These are phyloP conservation scores for Lavandula angustifolia DNA, from an alignment of 257 asterid genomes.

Conservation along the genomic window DNA sequence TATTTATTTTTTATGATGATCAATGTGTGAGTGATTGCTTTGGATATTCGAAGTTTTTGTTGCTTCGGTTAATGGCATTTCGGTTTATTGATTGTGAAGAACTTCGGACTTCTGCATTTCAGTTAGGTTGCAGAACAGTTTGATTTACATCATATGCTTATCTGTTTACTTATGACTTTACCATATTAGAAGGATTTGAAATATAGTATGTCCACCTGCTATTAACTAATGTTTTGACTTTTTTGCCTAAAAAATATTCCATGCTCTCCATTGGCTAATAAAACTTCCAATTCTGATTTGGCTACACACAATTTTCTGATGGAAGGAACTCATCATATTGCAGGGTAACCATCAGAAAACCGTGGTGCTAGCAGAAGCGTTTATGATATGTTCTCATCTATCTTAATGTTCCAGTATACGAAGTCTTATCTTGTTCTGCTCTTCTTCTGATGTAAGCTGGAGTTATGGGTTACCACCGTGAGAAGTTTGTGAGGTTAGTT, in stretches of 20 bases:
- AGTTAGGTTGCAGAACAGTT: not conserved
- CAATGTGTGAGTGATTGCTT: slow-evolving; percentile 5
- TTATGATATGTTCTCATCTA: not conserved
- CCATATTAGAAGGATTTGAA: slow-evolving; percentile 1
- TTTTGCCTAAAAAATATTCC: not conserved
- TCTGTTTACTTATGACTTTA: not conserved
- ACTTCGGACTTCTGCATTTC: not conserved
- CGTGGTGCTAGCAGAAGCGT: slow-evolving; percentile 29
- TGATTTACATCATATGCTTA: slow-evolving; percentile 3
- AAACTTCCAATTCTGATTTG: slow-evolving; percentile 27
- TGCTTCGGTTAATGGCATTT: slow-evolving; percentile 18
- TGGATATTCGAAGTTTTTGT: not conserved
- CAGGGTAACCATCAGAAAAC: slow-evolving; percentile 30
- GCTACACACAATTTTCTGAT: slow-evolving; percentile 20
- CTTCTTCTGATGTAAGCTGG: slow-evolving; percentile 40
- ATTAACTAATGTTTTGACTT: slow-evolving; percentile 12
- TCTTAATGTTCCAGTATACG: slow-evolving; percentile 10
- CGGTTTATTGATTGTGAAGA: slow-evolving; percentile 14
- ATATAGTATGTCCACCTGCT: slow-evolving; percentile 4
- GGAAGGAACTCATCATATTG: slow-evolving; percentile 20
- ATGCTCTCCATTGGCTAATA: slow-evolving; percentile 20
- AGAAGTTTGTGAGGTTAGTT: slow-evolving; percentile 85
- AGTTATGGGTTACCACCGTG: slow-evolving; percentile 61
- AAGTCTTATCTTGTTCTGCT: slow-evolving; percentile 19
- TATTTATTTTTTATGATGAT: slow-evolving; percentile 15